Percentiles rank a stretch among this genome's conserved stretches.
These are phyloP conservation scores for Nicotiana attenuata DNA, from an alignment of 257 asterid species.

Conservation along the genomic window DNA sequence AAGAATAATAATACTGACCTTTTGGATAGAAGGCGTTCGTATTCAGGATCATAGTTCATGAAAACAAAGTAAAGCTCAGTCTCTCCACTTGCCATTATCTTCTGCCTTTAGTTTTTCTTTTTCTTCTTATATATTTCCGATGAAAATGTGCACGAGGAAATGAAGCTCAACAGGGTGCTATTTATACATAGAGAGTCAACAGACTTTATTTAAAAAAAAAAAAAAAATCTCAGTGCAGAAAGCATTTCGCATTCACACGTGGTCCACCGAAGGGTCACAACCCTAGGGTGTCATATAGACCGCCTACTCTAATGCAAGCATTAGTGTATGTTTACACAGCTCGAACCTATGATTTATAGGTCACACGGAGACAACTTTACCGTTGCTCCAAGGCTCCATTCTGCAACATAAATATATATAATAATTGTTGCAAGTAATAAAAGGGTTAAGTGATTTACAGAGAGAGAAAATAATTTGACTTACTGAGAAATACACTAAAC, in stretches of 20 bases:
- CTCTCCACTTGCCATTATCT: neutral
- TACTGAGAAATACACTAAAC: too few relatives aligned
- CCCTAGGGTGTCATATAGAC: too few relatives aligned
- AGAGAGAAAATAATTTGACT: neutral
- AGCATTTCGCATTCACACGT: too few relatives aligned
- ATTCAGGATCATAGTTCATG: slow-evolving; percentile 84
- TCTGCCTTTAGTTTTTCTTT: neutral
- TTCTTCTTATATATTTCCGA: neutral
- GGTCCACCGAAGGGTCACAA: too few relatives aligned
- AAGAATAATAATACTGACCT: slow-evolving; percentile 24
- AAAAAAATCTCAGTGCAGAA: too few relatives aligned
- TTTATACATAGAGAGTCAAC: neutral
- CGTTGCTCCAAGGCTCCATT: too few relatives aligned
- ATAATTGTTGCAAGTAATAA: neutral
- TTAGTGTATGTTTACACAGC: too few relatives aligned
- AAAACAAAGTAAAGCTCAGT: slow-evolving; percentile 66
- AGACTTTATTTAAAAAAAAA: too few relatives aligned
- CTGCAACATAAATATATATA: neutral
- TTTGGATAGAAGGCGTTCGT: slow-evolving; percentile 69
- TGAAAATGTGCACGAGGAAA: neutral
- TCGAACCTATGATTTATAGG: too few relatives aligned
- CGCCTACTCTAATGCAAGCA: too few relatives aligned
- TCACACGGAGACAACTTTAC: too few relatives aligned
- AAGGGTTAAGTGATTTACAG: too few relatives aligned
- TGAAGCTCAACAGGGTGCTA: neutral